phyloP scores from a whole-genome alignment of 768 basidiomycete species.

The Mycena amicta region DNA sequence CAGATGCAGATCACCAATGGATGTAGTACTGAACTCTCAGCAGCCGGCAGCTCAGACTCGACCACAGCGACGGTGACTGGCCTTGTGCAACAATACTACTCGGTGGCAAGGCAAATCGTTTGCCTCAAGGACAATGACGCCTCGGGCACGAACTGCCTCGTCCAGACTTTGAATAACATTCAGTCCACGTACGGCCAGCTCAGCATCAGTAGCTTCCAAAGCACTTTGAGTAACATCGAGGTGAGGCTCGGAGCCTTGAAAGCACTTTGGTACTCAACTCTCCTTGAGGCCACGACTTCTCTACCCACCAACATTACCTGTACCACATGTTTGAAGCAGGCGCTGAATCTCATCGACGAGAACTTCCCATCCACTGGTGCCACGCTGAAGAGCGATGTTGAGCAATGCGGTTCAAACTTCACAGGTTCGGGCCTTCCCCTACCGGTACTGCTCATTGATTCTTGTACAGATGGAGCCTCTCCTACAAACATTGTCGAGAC shows the following conservation, averaged over 20 bases:
- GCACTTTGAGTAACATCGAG: constrained; percentile 6
- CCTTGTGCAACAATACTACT: constrained; percentile 56
- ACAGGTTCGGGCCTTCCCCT: constrained; percentile 40
- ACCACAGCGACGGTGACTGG: constrained; percentile 31
- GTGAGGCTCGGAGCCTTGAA: no score
- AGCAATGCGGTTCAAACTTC: constrained; percentile 54
- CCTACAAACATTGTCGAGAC: constrained; percentile 40
- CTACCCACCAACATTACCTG: constrained; percentile 45
- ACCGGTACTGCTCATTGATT: background rate
- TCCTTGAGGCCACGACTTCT: background rate
- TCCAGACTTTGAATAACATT: constrained; percentile 56
- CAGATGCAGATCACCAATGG: constrained; percentile 28
- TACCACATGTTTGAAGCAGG: constrained; percentile 55
- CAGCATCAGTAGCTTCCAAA: constrained; percentile 33
- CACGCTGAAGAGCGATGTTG: constrained; percentile 29
- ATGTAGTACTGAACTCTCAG: constrained; percentile 42
- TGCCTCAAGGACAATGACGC: constrained; percentile 56
- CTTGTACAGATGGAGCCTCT: constrained; percentile 37
- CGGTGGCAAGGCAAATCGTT: constrained; percentile 52
- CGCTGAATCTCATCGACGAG: constrained; percentile 43
- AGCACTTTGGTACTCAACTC: no score
- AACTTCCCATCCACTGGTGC: constrained; percentile 39
- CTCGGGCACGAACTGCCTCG: constrained; percentile 50
- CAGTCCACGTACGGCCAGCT: constrained; percentile 45
- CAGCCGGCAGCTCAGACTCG: constrained; percentile 30